A percentile compares a stretch with the other conserved stretches of the same genome.
phyloP scores from a whole-genome alignment of 768 basidiomycete species.

The Termitomyces sp. region DNA sequence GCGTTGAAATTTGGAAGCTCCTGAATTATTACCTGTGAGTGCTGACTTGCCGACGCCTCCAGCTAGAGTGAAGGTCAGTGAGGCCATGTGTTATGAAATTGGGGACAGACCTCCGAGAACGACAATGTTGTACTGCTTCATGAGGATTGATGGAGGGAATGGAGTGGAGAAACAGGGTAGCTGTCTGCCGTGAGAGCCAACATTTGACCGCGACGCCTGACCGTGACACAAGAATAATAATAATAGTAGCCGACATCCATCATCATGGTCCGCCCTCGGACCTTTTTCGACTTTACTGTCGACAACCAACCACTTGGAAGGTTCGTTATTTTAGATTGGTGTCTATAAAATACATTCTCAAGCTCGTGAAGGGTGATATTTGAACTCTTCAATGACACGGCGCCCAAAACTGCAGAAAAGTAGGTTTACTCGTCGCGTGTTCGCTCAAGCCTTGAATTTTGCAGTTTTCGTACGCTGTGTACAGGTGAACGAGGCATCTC shows the following conservation, averaged over 20 bases:
- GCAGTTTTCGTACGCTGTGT: conserved; percentile 80
- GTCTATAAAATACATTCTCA: conserved; percentile 3
- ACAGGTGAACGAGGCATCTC: conserved; percentile 85
- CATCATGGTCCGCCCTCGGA: conserved; percentile 54
- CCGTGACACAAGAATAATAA: conserved; percentile 11
- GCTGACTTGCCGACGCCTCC: conserved; percentile 91
- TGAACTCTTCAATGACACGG: conserved; percentile 70
- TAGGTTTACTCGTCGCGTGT: conserved; percentile 23
- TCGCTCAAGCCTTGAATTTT: conserved; percentile 5
- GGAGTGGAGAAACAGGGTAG: conserved; percentile 9
- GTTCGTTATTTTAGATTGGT: conserved; percentile 27
- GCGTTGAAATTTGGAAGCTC: not conserved
- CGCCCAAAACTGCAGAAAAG: conserved; percentile 83
- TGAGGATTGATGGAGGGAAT: conserved; percentile 21
- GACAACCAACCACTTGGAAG: conserved; percentile 52
- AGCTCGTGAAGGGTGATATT: conserved; percentile 53
- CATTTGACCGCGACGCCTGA: conserved; percentile 10
- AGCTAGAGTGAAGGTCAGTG: conserved; percentile 38
- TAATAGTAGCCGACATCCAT: conserved; percentile 10
- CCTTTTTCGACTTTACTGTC: conserved; percentile 66
- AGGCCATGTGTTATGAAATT: conserved; percentile 2
- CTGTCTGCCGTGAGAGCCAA: conserved; percentile 18
- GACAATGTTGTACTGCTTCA: conserved; percentile 75
- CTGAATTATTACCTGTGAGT: conserved; percentile 46
- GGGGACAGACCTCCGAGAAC: conserved; percentile 68